phyloP scores from a whole-genome alignment of 2,329 filamentous ascomycete genomes.

The Bipolaris sorokiniana region DNA sequence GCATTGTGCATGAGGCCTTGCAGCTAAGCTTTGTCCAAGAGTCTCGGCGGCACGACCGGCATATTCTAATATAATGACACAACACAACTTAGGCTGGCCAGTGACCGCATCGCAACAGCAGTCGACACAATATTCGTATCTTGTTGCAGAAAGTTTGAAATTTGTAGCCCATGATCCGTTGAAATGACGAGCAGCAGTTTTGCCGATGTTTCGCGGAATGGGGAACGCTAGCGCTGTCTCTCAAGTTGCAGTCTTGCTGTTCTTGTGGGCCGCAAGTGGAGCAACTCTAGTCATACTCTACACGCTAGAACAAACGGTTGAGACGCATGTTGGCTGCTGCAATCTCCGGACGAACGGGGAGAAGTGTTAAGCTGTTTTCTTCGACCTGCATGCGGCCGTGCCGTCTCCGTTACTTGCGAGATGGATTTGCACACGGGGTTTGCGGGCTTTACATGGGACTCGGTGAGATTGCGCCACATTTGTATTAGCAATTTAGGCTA shows the following conservation, averaged over 20 bases:
- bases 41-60: constrained; percentile 32
- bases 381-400: constrained; percentile 19
- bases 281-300: constrained; percentile 16
- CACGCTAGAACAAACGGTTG: constrained; percentile 16
- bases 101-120: background rate
- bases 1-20: constrained; percentile 28
- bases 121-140: background rate
- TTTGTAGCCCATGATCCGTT: background rate
- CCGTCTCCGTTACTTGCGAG: constrained; percentile 13
- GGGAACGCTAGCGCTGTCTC: constrained; percentile 8
- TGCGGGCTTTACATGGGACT: constrained; percentile 9
- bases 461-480: constrained; percentile 4
- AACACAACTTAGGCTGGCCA: constrained; percentile 10
- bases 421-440: background rate
- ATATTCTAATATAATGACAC: constrained; percentile 27
- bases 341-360: constrained; percentile 33
- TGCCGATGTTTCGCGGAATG: constrained; percentile 7
- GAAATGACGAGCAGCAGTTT: constrained; percentile 9
- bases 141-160: background rate
- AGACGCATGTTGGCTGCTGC: constrained; percentile 25
- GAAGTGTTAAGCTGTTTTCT: constrained; percentile 17
- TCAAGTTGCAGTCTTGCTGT: constrained; percentile 18
- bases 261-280: constrained; percentile 15
- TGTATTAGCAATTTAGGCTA: constrained; percentile 12
- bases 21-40: constrained; percentile 40